These are phyloP conservation scores for Echites panduratus DNA, from an alignment of 257 asterid genomes.

Conservation along the genomic window DNA sequence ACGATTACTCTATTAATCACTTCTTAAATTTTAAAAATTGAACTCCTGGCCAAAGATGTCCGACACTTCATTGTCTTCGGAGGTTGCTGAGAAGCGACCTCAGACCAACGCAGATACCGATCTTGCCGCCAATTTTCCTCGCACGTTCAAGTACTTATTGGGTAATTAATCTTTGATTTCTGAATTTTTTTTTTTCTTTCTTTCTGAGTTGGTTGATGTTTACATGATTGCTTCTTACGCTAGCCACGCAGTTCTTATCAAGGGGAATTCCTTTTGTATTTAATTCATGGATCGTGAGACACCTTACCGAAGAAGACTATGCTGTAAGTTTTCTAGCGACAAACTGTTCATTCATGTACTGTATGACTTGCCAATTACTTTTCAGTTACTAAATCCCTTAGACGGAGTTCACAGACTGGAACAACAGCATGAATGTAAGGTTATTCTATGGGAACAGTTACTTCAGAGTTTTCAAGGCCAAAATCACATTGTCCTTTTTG, in stretches of 20 bases:
- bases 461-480: background rate
- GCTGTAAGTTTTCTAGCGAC: slow-evolving; percentile 46
- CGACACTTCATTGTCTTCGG: background rate
- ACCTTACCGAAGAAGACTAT: slow-evolving; percentile 67
- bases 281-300: slow-evolving; percentile 91
- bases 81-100: slow-evolving; percentile 7
- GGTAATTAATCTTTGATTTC: slow-evolving; percentile 32
- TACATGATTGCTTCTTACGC: slow-evolving; percentile 2
- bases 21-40: too few relatives aligned
- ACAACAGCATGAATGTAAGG: background rate
- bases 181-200: background rate
- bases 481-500: background rate
- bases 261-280: slow-evolving; percentile 92
- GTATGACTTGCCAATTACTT: background rate
- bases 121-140: slow-evolving; percentile 52
- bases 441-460: background rate
- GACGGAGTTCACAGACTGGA: background rate
- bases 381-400: background rate
- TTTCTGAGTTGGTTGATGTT: background rate
- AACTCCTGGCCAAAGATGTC: too few relatives aligned
- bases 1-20: too few relatives aligned
- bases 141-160: slow-evolving; percentile 69
- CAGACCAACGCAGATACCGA: slow-evolving; percentile 21
- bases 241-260: slow-evolving; percentile 88
- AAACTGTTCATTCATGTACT: background rate